Percentiles rank a stretch among this genome's conserved stretches.
Evolutionary conservation across 2,329 filamentous ascomycete genomes (phyloP).

Genomic region (Fusarium sp.): DNA sequence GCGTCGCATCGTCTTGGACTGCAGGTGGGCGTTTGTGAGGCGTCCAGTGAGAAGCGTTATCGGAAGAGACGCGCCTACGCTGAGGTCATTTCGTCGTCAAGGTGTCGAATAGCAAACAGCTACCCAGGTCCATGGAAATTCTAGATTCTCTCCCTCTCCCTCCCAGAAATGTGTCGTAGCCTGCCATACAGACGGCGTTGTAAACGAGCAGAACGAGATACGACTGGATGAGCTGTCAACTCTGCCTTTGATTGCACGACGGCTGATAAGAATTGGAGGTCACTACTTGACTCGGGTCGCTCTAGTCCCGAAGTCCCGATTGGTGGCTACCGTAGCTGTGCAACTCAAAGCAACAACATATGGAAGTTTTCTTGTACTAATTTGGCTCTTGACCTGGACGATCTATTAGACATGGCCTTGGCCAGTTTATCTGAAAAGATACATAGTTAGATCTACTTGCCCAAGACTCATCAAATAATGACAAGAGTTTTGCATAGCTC

Average conservation of each 20-base stretch:
- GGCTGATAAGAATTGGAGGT: not conserved
- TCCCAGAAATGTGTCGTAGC: not conserved
- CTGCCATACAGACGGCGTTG: not conserved
- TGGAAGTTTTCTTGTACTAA: not conserved
- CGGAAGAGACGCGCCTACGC: not conserved
- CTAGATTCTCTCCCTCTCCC: not conserved
- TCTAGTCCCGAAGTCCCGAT: not conserved
- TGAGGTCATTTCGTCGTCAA: conserved; percentile 16
- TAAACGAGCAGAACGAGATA: not conserved
- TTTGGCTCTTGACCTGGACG: not conserved
- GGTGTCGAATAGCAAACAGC: not conserved
- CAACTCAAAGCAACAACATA: not conserved
- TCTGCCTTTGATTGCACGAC: no score
- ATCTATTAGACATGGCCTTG: not conserved
- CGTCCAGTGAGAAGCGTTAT: conserved; percentile 2
- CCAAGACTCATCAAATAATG: not conserved
- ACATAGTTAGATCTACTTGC: not conserved
- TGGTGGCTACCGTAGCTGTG: not conserved
- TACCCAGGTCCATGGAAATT: not conserved
- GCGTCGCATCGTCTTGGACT: not conserved
- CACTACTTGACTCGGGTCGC: not conserved
- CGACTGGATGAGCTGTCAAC: not conserved
- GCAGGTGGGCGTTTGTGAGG: not conserved
- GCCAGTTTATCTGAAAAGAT: not conserved
- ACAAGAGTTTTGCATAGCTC: not conserved